Conservation (phyloP, 257 asterid species). For the Solanum lignicaule region DNA sequence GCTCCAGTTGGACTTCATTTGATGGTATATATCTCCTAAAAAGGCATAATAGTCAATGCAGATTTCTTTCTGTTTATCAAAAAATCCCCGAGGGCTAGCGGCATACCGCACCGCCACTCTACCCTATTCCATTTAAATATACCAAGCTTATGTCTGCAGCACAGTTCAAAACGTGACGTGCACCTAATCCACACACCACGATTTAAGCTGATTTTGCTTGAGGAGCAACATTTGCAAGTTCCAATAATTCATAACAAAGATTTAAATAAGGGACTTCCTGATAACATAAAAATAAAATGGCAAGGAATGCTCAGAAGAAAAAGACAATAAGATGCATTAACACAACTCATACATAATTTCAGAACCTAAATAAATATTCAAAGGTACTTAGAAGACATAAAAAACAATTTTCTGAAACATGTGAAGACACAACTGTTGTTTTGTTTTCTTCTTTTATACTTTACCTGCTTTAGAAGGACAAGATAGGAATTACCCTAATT, state of each 20-base stretch:
- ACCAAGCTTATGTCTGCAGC: too few species aligned
- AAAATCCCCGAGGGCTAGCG: too few species aligned
- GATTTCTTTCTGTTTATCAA: too few species aligned
- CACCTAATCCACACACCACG: neutral
- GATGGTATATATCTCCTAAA: too few species aligned
- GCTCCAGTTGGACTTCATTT: too few species aligned
- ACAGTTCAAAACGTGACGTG: too few species aligned
- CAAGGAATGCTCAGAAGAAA: neutral
- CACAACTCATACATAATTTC: neutral
- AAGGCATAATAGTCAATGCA: too few species aligned
- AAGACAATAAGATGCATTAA: neutral
- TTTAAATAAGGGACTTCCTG: neutral
- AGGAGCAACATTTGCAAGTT: neutral
- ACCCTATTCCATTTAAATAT: too few species aligned
- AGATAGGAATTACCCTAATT: conserved; percentile 34
- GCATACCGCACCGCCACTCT: too few species aligned
- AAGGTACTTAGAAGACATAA: neutral
- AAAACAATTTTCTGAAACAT: too few species aligned
- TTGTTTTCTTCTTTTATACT: neutral
- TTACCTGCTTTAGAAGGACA: neutral
- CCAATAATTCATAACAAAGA: neutral
- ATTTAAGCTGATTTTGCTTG: neutral
- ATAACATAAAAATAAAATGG: neutral
- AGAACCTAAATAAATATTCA: neutral
- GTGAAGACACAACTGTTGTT: too few species aligned